A percentile compares a stretch with the other conserved stretches of the same genome.
These are phyloP conservation scores for Brettanomyces naardenensis DNA, from an alignment of 805 yeast species.

Conservation along the genomic window DNA sequence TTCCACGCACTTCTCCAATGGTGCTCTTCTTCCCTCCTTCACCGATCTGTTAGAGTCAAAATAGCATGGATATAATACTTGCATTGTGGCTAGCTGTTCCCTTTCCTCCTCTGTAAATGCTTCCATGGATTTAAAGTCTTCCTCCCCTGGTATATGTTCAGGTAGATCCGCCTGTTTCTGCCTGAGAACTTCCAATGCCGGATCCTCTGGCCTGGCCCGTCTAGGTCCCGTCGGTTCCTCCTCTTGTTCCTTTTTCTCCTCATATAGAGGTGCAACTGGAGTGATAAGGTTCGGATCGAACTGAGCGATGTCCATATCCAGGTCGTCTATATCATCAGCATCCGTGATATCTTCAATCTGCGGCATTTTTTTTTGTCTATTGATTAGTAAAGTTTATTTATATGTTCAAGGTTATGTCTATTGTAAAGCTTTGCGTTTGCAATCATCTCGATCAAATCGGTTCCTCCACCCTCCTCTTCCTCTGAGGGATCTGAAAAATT, in stretches of 20 bases:
- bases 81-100: conserved; percentile 60
- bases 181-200: conserved; percentile 8
- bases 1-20: conserved; percentile 57
- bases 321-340: conserved; percentile 79
- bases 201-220: neutral
- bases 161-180: neutral
- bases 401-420: too few relatives aligned
- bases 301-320: conserved; percentile 92
- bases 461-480: too few relatives aligned
- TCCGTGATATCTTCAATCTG: conserved; percentile 64
- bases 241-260: neutral
- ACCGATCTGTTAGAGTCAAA: conserved; percentile 74
- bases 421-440: too few relatives aligned
- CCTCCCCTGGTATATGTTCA: neutral
- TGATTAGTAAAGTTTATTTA: too few relatives aligned
- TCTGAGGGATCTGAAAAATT: too few relatives aligned
- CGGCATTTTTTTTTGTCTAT: conserved; percentile 56
- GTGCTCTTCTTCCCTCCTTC: conserved; percentile 78
- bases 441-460: too few relatives aligned
- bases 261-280: conserved; percentile 51
- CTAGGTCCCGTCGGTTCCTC: neutral
- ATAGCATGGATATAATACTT: conserved; percentile 83
- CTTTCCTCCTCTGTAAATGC: conserved; percentile 46
- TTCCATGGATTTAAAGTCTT: conserved; percentile 8
- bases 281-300: conserved; percentile 67